Base-by-base conservation (phyloP, 805 yeast species). In the Lipomyces yamadae region DNA sequence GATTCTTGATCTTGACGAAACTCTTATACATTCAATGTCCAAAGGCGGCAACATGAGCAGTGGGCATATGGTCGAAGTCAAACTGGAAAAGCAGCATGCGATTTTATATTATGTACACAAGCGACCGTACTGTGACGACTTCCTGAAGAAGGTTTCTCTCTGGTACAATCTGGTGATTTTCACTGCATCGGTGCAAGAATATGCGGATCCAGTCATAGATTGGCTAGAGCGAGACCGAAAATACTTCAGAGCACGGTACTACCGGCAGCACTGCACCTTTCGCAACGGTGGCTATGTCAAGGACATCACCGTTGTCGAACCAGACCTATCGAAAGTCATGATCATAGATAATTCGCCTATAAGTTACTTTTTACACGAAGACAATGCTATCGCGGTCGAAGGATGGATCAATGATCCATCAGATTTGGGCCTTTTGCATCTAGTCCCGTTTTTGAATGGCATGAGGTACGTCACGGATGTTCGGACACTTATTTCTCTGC, bases 371-470 rank as follows among this genome's bases (percentile, higher is more conserved):
- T 79, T 86, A 76, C 93, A 94, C 76, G 91, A 87, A 66, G 88
- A 88, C 71, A 95, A 95, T 74, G 99, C 97, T 1, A 88, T 95
- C 30, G 87, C 89, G 80, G 92, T 95, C 5, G 97, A 93, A 78
- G 98, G 99, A 57, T 95, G 99, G 99, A 92, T 95, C 69, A 91
- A 90, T 75, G 99, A 95, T 78, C 97, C 96, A n/a, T 85, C 88
- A 48, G 99, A 95, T 75, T 81, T 88, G 30, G 97, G 92, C 74
- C 80, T 95, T 66, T 80, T 95, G 77, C 88, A 92, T 73, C 78
- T 95, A 61, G 77, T 95, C 55, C 98, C 99, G 1, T 79, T 95
- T 74, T 79, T 92, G 55, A 85, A 87, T 73, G 88, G 94, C 34
- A 78, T 95, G 73, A 82, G 97, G 65, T 85, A 86, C 69, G 87